Percentiles rank a stretch among this genome's conserved stretches.
phyloP scores from a whole-genome alignment of 805 yeast genomes.

The Pichia sporocuriosa region DNA sequence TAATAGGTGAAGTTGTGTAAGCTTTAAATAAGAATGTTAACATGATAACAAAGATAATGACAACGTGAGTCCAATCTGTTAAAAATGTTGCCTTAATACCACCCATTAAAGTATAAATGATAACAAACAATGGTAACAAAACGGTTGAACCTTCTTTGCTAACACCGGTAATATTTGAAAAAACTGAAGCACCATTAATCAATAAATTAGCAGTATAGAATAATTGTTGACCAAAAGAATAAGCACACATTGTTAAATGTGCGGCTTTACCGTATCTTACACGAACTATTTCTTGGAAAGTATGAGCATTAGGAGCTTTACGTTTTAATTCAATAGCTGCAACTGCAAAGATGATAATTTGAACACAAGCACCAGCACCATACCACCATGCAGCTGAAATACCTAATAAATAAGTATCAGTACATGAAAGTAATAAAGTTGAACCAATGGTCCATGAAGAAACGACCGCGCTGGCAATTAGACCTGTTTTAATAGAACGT shows the following conservation, averaged over 20 bases:
- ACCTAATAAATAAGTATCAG: slow-evolving; percentile 30
- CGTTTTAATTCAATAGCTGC: slow-evolving; percentile 30
- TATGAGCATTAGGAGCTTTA: slow-evolving; percentile 33
- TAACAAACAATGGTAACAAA: slow-evolving; percentile 32
- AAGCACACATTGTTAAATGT: slow-evolving; percentile 24
- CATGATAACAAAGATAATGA: slow-evolving; percentile 30
- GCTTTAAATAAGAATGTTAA: slow-evolving; percentile 24
- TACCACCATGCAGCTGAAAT: slow-evolving; percentile 33
- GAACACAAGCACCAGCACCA: slow-evolving; percentile 31
- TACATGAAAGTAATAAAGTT: slow-evolving; percentile 26
- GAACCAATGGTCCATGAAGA: slow-evolving; percentile 33
- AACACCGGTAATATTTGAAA: slow-evolving; percentile 30
- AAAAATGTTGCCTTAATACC: slow-evolving; percentile 37
- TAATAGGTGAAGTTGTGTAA: slow-evolving; percentile 25
- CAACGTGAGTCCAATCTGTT: slow-evolving; percentile 35
- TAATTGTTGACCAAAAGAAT: slow-evolving; percentile 25
- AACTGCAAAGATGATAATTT: slow-evolving; percentile 28
- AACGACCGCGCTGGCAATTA: slow-evolving; percentile 32
- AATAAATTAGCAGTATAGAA: slow-evolving; percentile 30
- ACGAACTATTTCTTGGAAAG: slow-evolving; percentile 29
- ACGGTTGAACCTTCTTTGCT: slow-evolving; percentile 30
- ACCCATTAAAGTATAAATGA: slow-evolving; percentile 33
- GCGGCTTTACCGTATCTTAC: slow-evolving; percentile 29
- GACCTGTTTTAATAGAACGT: slow-evolving; percentile 32
- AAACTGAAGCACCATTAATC: slow-evolving; percentile 31